Evolutionary conservation across 352 stramenopile genomes (phyloP).

Genomic region (Pythium diclinum): DNA sequence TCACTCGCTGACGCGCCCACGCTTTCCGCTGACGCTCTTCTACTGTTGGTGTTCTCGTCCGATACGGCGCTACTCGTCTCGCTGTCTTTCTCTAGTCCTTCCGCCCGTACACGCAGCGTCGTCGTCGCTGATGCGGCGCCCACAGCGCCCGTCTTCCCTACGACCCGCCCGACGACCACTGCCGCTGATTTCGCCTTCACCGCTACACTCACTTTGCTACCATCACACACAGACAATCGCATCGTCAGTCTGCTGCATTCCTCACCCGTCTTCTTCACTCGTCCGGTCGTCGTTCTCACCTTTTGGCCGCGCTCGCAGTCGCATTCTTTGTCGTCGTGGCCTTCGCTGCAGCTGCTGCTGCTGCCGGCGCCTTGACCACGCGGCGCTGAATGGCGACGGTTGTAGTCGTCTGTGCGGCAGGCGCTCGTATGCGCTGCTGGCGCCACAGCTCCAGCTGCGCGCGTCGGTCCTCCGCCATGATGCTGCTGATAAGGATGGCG

Average conservation of each 20-base stretch:
- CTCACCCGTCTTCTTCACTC: not conserved
- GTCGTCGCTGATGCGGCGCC: not conserved
- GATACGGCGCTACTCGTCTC: not conserved
- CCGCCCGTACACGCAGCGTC: not conserved
- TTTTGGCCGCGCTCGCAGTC: not conserved
- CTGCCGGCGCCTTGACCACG: conserved; percentile 17
- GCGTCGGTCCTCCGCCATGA: conserved; percentile 54
- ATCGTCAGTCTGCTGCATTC: not conserved
- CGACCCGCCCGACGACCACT: not conserved
- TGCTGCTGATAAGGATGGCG: not conserved
- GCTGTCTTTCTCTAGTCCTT: not conserved
- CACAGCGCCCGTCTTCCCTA: not conserved
- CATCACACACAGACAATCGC: not conserved
- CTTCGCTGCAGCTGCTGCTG: conserved; percentile 5
- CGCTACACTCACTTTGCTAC: not conserved
- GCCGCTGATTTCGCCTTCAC: not conserved
- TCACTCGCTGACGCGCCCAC: not conserved
- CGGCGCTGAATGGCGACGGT: conserved; percentile 25
- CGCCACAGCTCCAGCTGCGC: conserved; percentile 69
- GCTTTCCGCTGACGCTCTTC: not conserved
- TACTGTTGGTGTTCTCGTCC: not conserved
- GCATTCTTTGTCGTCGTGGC: not conserved
- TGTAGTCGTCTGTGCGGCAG: not conserved
- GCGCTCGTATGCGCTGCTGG: conserved; percentile 35
- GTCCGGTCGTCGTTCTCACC: not conserved